Percentiles rank a stretch among this genome's conserved stretches.
Evolutionary conservation across 106 monocot species (phyloP).

Genomic region (Gastrodia elata): DNA sequence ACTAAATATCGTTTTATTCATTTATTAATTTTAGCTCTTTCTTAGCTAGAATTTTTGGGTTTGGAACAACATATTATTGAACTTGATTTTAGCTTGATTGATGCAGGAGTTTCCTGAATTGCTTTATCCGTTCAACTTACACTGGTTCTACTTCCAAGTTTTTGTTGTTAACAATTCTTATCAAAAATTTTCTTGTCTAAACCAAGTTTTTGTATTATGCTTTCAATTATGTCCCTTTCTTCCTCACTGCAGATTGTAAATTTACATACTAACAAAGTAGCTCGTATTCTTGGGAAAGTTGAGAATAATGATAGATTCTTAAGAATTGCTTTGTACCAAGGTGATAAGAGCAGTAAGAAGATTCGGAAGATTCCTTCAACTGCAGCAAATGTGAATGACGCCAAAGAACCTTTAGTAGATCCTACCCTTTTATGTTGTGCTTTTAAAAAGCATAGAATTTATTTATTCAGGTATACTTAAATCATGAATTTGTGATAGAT

Average conservation of each 20-base stretch:
- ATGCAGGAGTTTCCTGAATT: background rate
- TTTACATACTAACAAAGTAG: slow-evolving; percentile 96
- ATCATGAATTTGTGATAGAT: background rate
- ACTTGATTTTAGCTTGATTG: background rate
- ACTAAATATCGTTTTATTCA: background rate
- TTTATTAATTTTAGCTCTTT: background rate
- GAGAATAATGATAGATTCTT: slow-evolving; percentile 97
- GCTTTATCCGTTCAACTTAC: background rate
- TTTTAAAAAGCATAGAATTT: slow-evolving; percentile 92
- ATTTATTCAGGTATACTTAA: slow-evolving; percentile 78
- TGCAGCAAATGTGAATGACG: slow-evolving; percentile 75
- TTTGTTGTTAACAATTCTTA: background rate
- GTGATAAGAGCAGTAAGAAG: slow-evolving; percentile 77
- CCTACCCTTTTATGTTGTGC: slow-evolving; percentile 95
- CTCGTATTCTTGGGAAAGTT: slow-evolving; percentile 88
- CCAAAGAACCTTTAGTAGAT: slow-evolving; percentile 86
- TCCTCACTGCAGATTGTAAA: slow-evolving; percentile 65
- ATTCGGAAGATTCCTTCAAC: slow-evolving; percentile 62
- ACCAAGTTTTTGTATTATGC: background rate
- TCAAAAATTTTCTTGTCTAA: background rate
- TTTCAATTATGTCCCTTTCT: background rate
- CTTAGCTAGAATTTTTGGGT: background rate
- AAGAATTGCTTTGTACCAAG: slow-evolving; percentile 82
- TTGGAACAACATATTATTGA: background rate
- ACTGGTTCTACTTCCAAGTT: background rate